Evolutionary conservation across 768 basidiomycete genomes (phyloP).

Genomic region (Suillus brevipes): DNA sequence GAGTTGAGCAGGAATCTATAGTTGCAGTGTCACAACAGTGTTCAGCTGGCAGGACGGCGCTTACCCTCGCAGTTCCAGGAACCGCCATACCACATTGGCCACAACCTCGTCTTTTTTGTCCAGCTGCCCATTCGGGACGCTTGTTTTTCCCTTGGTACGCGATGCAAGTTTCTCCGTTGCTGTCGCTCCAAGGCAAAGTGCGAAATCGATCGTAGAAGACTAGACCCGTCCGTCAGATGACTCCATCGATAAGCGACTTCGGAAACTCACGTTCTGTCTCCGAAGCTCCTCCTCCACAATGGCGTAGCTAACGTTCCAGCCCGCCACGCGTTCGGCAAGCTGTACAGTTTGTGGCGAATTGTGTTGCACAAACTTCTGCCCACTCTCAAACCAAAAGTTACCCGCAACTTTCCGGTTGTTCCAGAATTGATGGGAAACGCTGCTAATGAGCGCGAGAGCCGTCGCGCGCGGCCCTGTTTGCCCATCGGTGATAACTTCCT

Average conservation of each 20-base stretch:
- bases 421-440: slow-evolving; percentile 82
- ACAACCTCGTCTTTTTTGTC: slow-evolving; percentile 99
- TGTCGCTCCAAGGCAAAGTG: slow-evolving; percentile 91
- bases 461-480: slow-evolving; percentile 92
- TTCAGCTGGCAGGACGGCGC: slow-evolving; percentile 12
- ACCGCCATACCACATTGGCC: slow-evolving; percentile 97
- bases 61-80: slow-evolving; percentile 93
- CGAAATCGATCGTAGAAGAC: slow-evolving; percentile 98
- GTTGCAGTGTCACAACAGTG: slow-evolving; percentile 13
- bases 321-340: slow-evolving; percentile 81
- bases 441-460: slow-evolving; percentile 83
- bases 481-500: slow-evolving; percentile 95
- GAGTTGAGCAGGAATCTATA: slow-evolving; percentile 83
- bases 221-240: slow-evolving; percentile 33
- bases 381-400: slow-evolving; percentile 75
- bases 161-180: slow-evolving; percentile 74
- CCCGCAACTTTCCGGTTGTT: slow-evolving; percentile 69
- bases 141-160: slow-evolving; percentile 75
- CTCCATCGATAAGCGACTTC: slow-evolving; percentile 24
- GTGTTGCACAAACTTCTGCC: slow-evolving; percentile 65
- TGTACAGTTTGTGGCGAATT: slow-evolving; percentile 78
- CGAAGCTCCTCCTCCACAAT: slow-evolving; percentile 93
- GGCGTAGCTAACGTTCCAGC: slow-evolving; percentile 86
- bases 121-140: slow-evolving; percentile 46
- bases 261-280: slow-evolving; percentile 84